Percentiles rank a stretch among this genome's conserved stretches.
Conservation (phyloP, 129 eudicot genomes). For the Tanacetum coccineum region DNA sequence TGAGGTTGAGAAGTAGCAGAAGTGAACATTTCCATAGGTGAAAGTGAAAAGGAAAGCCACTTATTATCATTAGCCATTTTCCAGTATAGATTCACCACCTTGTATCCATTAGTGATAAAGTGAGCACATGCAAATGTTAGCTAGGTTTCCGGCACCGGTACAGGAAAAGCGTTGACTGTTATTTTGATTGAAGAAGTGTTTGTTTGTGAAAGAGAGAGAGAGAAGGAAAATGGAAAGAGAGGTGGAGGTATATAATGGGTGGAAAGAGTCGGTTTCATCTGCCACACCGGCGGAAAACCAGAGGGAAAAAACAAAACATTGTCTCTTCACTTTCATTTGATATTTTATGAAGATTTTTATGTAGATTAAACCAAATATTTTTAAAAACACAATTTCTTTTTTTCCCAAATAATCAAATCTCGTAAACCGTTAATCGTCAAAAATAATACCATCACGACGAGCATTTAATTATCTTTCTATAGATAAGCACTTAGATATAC, state of each 20-base stretch:
- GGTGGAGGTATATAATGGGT: slow-evolving; percentile 78
- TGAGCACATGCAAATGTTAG: slow-evolving; percentile 31
- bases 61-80: slow-evolving; percentile 71
- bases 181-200: background rate
- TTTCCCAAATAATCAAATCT: too few relatives aligned
- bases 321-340: slow-evolving; percentile 30
- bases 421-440: too few relatives aligned
- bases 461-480: too few relatives aligned
- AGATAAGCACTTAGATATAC: too few relatives aligned
- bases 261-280: slow-evolving; percentile 66
- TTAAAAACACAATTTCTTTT: too few relatives aligned
- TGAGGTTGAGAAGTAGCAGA: slow-evolving; percentile 46
- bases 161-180: slow-evolving; percentile 14
- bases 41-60: slow-evolving; percentile 65
- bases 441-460: too few relatives aligned
- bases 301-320: slow-evolving; percentile 47
- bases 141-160: slow-evolving; percentile 36
- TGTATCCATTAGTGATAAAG: background rate
- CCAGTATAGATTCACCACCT: too few relatives aligned
- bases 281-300: slow-evolving; percentile 86
- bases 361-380: too few relatives aligned
- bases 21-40: slow-evolving; percentile 66
- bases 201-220: slow-evolving; percentile 32
- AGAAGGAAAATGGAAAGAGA: slow-evolving; percentile 4
- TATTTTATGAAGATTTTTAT: too few relatives aligned